phyloP scores from a whole-genome alignment of 2,329 filamentous ascomycete genomes.

The Sporothrix mexicana region DNA sequence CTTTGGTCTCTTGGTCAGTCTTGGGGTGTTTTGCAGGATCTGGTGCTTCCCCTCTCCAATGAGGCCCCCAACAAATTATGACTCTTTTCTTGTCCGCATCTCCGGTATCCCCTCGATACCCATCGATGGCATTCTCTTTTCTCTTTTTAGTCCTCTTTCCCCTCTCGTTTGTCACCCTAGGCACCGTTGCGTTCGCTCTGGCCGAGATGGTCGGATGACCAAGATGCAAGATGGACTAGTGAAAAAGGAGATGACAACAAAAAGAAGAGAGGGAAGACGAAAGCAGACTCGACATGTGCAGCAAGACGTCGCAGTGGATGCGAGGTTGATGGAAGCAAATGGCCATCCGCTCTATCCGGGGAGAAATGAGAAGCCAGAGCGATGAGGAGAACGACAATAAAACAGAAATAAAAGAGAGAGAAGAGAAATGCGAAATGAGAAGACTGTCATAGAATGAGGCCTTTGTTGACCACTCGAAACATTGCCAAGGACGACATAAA shows the following conservation, averaged over 20 bases:
- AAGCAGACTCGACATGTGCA: not conserved
- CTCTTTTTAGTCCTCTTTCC: not conserved
- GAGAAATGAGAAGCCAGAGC: not conserved
- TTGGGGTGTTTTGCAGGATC: not conserved
- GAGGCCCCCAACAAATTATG: not conserved
- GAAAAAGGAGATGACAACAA: not conserved
- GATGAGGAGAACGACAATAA: not conserved
- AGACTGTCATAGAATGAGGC: not conserved
- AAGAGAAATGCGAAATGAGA: not conserved
- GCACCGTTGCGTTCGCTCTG: conserved; percentile 22
- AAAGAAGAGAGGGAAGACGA: not conserved
- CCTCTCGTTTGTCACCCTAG: not conserved
- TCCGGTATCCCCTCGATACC: not conserved
- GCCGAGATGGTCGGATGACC: conserved; percentile 16
- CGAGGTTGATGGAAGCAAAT: not conserved
- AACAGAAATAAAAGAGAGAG: not conserved
- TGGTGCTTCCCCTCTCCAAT: not conserved
- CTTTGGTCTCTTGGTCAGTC: too few species aligned
- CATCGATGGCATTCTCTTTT: not conserved
- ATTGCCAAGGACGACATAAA: not conserved
- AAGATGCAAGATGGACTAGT: not conserved
- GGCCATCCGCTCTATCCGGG: conserved; percentile 1
- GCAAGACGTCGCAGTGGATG: conserved; percentile 2
- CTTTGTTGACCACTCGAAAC: not conserved
- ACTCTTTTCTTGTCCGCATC: not conserved